A percentile compares a stretch with the other conserved stretches of the same genome.
Conservation (phyloP, 1,139 yeast species). For the Debaryomyces singareniensis region DNA sequence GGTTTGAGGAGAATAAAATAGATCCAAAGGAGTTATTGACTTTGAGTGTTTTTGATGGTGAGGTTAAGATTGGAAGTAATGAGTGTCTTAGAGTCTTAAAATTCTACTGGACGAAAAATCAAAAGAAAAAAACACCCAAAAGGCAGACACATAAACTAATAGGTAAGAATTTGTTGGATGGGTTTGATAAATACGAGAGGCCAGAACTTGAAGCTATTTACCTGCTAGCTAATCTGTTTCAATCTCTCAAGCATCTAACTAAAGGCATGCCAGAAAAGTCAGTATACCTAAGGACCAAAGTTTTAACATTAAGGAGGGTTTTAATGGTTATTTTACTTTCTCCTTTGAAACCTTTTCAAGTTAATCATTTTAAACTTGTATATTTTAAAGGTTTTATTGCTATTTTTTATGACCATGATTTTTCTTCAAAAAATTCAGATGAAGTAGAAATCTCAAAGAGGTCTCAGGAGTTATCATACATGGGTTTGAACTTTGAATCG, state of each 20-base stretch:
- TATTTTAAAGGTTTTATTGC: conserved; percentile 16
- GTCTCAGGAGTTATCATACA: conserved; percentile 9
- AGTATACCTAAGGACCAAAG: conserved; percentile 8
- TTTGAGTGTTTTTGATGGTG: no score
- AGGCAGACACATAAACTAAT: conserved; percentile 9
- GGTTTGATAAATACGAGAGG: conserved; percentile 11
- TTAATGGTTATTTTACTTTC: conserved; percentile 14
- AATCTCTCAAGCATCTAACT: conserved; percentile 9
- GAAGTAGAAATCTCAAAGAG: neutral
- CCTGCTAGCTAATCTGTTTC: conserved; percentile 14
- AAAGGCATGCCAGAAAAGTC: conserved; percentile 3
- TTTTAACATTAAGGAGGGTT: conserved; percentile 16
- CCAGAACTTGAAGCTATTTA: conserved; percentile 10
- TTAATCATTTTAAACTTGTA: conserved; percentile 13
- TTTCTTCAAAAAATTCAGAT: conserved; percentile 3
- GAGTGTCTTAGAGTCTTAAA: conserved; percentile 9
- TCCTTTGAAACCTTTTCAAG: conserved; percentile 12
- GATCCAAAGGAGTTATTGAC: neutral
- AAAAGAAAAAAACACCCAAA: conserved; percentile 2
- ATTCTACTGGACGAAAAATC: no score
- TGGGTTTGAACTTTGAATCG: conserved; percentile 19
- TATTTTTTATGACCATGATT: conserved; percentile 16
- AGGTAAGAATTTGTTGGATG: conserved; percentile 15
- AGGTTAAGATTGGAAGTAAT: conserved; percentile 6
- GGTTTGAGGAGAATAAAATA: neutral